Percentiles rank a stretch among this genome's conserved stretches.
phyloP scores from a whole-genome alignment of 352 stramenopile species.

The Pythium dissimile region DNA sequence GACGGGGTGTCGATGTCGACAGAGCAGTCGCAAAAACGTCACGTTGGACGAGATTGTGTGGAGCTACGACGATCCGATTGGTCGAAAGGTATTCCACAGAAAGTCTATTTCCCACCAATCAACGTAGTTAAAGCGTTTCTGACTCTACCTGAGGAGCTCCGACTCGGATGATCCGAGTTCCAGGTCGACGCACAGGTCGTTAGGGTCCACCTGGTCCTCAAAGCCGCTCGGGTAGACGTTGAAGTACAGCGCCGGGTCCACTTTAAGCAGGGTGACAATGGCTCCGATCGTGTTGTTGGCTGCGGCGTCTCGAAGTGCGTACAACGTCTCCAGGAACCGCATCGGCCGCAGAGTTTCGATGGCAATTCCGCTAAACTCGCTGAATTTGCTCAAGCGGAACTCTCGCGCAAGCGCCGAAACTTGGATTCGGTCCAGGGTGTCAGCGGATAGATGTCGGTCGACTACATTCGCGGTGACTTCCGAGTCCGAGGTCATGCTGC shows the following conservation, averaged over 20 bases:
- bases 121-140: no score
- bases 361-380: slow-evolving; percentile 15
- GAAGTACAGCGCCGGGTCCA: slow-evolving; percentile 28
- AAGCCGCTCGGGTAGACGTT: slow-evolving; percentile 30
- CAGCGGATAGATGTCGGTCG: background rate
- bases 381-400: slow-evolving; percentile 20
- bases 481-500: slow-evolving; percentile 32
- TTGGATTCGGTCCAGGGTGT: slow-evolving; percentile 7
- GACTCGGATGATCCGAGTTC: no score
- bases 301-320: slow-evolving; percentile 14
- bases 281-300: background rate
- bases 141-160: background rate
- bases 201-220: slow-evolving; percentile 29
- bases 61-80: background rate
- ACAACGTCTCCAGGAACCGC: slow-evolving; percentile 23
- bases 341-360: slow-evolving; percentile 13
- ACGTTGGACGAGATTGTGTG: background rate
- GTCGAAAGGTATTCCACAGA: background rate
- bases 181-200: slow-evolving; percentile 8
- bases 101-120: background rate
- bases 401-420: slow-evolving; percentile 9
- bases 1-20: no score
- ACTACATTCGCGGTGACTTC: slow-evolving; percentile 20
- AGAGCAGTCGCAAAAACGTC: no score
- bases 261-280: slow-evolving; percentile 9